Conservation (phyloP, 1,139 yeast genomes). For the Pneumocystis oryctolagi region DNA sequence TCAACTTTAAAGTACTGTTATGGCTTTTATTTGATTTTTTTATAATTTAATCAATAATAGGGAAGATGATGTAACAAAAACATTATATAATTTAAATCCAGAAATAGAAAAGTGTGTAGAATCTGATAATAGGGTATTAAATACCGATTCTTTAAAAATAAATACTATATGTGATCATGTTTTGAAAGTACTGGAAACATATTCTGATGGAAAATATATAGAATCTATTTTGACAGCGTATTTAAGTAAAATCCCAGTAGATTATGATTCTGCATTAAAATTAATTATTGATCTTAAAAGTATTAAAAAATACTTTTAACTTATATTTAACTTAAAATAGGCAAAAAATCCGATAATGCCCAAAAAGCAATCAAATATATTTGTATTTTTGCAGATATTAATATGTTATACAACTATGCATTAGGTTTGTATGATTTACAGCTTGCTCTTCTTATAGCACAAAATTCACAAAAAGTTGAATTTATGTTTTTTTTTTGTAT, state of each 20-base stretch:
- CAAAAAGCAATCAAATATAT: conserved; percentile 57
- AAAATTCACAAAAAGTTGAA: conserved; percentile 63
- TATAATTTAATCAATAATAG: conserved; percentile 4
- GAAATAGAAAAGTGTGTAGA: neutral
- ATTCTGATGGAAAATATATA: conserved; percentile 42
- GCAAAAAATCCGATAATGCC: conserved; percentile 25
- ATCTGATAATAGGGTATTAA: neutral
- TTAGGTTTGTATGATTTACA: conserved; percentile 72
- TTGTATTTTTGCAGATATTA: conserved; percentile 84
- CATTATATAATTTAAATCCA: conserved; percentile 67
- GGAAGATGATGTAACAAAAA: conserved; percentile 71
- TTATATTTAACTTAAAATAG: conserved; percentile 16
- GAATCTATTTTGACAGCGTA: conserved; percentile 81
- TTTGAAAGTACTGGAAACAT: conserved; percentile 38
- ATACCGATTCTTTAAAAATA: conserved; percentile 35
- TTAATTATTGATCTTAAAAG: conserved; percentile 29
- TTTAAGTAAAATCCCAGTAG: conserved; percentile 84
- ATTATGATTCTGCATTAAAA: conserved; percentile 54
- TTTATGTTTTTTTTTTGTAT: neutral
- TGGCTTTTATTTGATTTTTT: neutral
- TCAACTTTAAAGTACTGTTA: conserved; percentile 45
- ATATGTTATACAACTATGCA: conserved; percentile 61
- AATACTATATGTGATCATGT: conserved; percentile 65
- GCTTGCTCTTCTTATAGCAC: conserved; percentile 71
- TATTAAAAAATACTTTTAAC: neutral